Evolutionary conservation across 495 filamentous ascomycete genomes (phyloP), one percentile per base, ranked within the genome.

Genomic region (Penicillium angulare): DNA sequence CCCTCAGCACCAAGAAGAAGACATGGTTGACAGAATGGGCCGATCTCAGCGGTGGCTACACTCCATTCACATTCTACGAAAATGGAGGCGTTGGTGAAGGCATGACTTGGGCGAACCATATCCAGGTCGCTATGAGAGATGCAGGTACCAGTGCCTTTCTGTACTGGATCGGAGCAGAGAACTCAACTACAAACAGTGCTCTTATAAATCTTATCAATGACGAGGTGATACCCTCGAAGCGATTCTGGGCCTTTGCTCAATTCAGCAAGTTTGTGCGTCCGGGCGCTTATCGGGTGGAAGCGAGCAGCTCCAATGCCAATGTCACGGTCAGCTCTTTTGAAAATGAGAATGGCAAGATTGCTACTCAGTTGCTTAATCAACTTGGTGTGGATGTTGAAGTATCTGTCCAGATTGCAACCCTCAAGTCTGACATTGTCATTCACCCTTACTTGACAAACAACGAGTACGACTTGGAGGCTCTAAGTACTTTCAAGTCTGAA

Each of bases 61-160:
- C 38, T 3, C 38, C 38, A 7, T 22, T 23, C 12, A 41, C 64
- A 4, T 85, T 80, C 77, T 78, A 79, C 43, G 55, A 63, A 16
- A 63, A 49, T 31, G 77, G 77, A 15, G 69, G 53, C 10, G 54
- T 61, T 4, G 72, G 73, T 17, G 80, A 85, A 48, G 80, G 79
- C 3, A 57, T 77, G 36, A 74, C 73, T 1, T 85, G 81, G 81
- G 81, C 81, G 1, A 75, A 71, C 47, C 67, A 73, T 43, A 77
- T 82, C 29, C 67, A 72, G n/a, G 63, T 62, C 5, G 72, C 61
- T 5, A 56, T 82, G 31, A 67, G 67, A 18, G 53, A 66, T 13
- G 68, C 65, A 2, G 38, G 21, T 13, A 41, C 75, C 10, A 73
- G 66, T 23, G 79, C 65, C 5, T 79, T 76, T 49, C 64, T 82